These are phyloP conservation scores for Podospora comata DNA, from an alignment of 495 filamentous ascomycete genomes.

Conservation along the genomic window DNA sequence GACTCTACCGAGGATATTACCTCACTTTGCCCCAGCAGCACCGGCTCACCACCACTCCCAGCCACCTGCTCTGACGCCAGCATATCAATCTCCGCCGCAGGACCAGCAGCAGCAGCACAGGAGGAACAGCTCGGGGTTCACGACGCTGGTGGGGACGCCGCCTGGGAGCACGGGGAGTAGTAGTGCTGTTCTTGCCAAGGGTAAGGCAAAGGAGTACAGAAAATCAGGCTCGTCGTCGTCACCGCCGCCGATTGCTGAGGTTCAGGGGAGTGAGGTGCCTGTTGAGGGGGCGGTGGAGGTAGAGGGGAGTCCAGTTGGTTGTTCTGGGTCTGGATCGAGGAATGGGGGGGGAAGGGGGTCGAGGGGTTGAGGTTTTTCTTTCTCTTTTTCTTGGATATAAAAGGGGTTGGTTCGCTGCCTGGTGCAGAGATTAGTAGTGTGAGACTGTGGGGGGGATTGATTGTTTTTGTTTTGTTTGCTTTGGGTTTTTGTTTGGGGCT, in stretches of 20 bases:
- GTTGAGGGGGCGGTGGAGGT: neutral
- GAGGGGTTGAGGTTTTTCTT: neutral
- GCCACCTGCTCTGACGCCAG: conserved; percentile 10
- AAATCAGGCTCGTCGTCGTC: neutral
- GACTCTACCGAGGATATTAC: conserved; percentile 13
- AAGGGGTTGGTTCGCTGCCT: neutral
- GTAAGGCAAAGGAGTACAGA: neutral
- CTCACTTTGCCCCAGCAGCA: conserved; percentile 18
- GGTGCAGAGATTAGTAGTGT: neutral
- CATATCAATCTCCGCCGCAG: conserved; percentile 2
- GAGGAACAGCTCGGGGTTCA: conserved; percentile 15
- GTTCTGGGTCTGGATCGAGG: neutral
- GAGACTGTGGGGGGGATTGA: neutral
- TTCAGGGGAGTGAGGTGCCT: neutral
- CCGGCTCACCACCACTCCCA: conserved; percentile 15
- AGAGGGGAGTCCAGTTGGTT: neutral
- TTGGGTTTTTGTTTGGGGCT: neutral
- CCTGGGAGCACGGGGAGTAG: neutral
- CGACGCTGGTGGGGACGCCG: conserved; percentile 18
- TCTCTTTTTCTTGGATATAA: neutral
- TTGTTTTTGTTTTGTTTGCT: neutral
- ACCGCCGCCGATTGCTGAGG: conserved; percentile 2
- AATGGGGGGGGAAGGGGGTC: neutral
- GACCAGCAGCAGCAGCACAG: conserved; percentile 3
- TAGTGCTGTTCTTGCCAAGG: neutral